Evolutionary conservation across 208 protist species (phyloP), one percentile per base, ranked within the genome.

Genomic region (Crithidia thermophila): DNA sequence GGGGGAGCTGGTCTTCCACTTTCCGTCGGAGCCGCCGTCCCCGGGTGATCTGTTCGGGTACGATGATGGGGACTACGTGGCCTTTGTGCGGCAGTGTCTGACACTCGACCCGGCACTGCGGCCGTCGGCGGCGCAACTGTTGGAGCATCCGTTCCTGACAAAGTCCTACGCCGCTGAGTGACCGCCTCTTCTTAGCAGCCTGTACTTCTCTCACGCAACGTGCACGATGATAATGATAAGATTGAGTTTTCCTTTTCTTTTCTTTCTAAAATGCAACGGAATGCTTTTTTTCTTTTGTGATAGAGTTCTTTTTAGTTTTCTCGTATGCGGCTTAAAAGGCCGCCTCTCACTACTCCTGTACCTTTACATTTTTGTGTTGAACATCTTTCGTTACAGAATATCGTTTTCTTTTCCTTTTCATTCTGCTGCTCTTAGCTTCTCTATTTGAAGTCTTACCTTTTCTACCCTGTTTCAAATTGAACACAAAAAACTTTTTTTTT

Each of bases 51-150:
- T 84, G 30, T 83, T 85, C 46, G 87, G 84, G 16, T 81, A 79
- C 58, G 76, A 59, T 16, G 85, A 91, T 51, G 25, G 37, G 5
- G 85, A 93, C 36, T 87, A 82, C 34, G 77, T 93, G 39, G 87
- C 83, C 58, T 93, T 93, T 75, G 74, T 93, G n/a, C 75, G 67
- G 14, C 56, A 84, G 52, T 93, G 87, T 59, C 58, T 93, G 18
- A 71, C 80, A n/a, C 67, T 85, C 11, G 82, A 90, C 46, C 80
- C 84, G 23, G 74, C 84, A 10, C 58, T 79, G 10, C 72, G 87
- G 18, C 87, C 82, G 49, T 82, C 73, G 27, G 82, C 79, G 0
- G 72, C 77, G 45, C 75, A 86, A 50, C 64, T 93, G 23, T 75
- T 93, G 21, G 68, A 79, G 13, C 87, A 93, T 66, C 87, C 84